These are phyloP conservation scores for Cladosporium sp. DNA, from an alignment of 2,329 filamentous ascomycete species.

Conservation along the genomic window DNA sequence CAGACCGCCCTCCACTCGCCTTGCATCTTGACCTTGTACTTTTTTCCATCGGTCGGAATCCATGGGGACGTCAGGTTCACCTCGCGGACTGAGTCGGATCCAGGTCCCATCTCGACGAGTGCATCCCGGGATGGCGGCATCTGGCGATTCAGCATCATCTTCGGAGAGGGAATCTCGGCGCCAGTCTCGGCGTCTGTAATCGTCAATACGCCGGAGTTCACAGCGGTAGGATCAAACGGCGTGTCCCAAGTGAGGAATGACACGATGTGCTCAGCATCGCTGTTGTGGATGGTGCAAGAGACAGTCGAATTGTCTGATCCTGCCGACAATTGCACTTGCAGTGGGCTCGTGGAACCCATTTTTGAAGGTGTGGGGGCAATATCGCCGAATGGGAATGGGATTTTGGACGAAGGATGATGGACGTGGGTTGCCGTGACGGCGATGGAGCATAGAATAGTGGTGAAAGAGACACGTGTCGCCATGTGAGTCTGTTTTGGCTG, in stretches of 20 bases:
- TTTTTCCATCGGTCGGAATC: conserved; percentile 25
- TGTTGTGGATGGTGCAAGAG: conserved; percentile 35
- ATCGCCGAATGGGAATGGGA: background rate
- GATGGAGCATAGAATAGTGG: background rate
- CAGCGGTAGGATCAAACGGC: conserved; percentile 35
- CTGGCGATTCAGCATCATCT: conserved; percentile 34
- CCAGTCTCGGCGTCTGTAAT: conserved; percentile 28
- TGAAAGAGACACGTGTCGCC: conserved; percentile 4
- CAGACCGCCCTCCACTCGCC: conserved; percentile 35
- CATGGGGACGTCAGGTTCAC: conserved; percentile 29
- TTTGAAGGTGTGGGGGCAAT: background rate
- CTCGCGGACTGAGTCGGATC: conserved; percentile 28
- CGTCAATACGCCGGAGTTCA: conserved; percentile 35
- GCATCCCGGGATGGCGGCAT: conserved; percentile 35
- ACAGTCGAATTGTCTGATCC: conserved; percentile 16
- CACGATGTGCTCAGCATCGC: conserved; percentile 28
- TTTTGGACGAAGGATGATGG: background rate
- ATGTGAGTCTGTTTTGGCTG: conserved; percentile 5
- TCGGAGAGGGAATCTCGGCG: conserved; percentile 26
- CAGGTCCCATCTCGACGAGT: conserved; percentile 33
- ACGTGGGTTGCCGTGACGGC: conserved; percentile 5
- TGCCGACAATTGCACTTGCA: background rate
- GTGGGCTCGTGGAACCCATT: background rate
- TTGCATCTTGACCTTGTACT: conserved; percentile 32
- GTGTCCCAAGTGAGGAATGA: conserved; percentile 40